Percentiles rank a stretch among this genome's conserved stretches.
phyloP scores from a whole-genome alignment of 139 green algal species.

The Chlamydomonas urium region DNA sequence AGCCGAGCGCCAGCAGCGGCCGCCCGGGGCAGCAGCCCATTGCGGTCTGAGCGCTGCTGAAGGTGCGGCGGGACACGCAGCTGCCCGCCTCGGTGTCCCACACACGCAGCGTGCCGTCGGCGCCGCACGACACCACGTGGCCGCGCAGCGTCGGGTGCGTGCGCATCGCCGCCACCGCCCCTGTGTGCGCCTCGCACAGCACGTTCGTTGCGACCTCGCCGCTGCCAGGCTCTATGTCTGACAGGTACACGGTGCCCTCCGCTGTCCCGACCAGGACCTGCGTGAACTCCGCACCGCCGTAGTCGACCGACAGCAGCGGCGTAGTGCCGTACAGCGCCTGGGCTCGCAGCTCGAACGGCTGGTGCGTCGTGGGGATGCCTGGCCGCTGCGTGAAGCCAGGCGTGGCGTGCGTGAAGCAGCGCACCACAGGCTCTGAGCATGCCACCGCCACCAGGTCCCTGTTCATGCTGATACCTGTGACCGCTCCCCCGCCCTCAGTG shows the following conservation, averaged over 20 bases:
- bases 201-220: not conserved
- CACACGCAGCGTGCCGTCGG: conserved; percentile 38
- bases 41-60: conserved; percentile 18
- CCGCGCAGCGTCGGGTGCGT: conserved; percentile 20
- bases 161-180: conserved; percentile 25
- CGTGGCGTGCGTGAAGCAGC: conserved; percentile 13
- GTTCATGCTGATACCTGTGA: not conserved
- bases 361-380: not conserved
- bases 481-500: not conserved
- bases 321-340: too few species aligned
- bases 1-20: conserved; percentile 33
- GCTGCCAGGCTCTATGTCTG: conserved; percentile 2
- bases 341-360: not conserved
- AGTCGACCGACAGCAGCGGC: not conserved
- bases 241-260: conserved; percentile 20
- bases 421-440: not conserved
- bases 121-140: conserved; percentile 30
- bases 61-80: conserved; percentile 20
- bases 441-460: not conserved
- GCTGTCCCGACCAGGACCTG: conserved; percentile 15
- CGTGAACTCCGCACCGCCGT: conserved; percentile 6
- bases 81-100: conserved; percentile 22
- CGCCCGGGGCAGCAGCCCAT: not conserved
- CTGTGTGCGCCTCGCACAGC: conserved; percentile 36
- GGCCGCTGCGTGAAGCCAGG: not conserved